phyloP scores from a whole-genome alignment of 139 green algal genomes.

The Yamagishiella unicocca region DNA sequence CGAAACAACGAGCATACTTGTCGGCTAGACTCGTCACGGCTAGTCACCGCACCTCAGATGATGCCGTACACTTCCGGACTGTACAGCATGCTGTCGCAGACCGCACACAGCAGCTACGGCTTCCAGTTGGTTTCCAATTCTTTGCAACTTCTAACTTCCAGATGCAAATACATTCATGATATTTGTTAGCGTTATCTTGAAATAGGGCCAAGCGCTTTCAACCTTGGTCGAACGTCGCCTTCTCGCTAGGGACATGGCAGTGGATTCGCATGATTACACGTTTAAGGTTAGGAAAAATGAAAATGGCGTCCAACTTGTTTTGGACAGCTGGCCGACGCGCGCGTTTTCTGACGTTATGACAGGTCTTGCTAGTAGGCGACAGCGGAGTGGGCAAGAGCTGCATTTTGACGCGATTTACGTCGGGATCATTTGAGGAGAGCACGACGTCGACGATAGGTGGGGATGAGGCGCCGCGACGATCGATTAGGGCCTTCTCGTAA shows the following conservation, averaged over 20 bases:
- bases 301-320: not conserved
- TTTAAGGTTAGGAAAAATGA: slow-evolving; percentile 74
- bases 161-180: no score
- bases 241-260: slow-evolving; percentile 32
- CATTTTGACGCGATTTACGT: slow-evolving; percentile 90
- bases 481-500: not conserved
- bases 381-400: slow-evolving; percentile 92
- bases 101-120: not conserved
- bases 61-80: no score
- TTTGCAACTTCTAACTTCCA: no score
- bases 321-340: not conserved
- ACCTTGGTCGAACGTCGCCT: not conserved
- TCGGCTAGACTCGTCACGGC: no score
- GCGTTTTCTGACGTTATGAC: not conserved
- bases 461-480: not conserved
- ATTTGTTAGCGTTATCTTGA: not conserved
- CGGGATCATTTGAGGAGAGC: slow-evolving; percentile 87
- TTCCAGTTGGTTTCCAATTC: not conserved
- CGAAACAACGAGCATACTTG: no score
- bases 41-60: no score
- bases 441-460: slow-evolving; percentile 86
- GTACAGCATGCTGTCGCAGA: not conserved
- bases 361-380: slow-evolving; percentile 94
- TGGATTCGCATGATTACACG: slow-evolving; percentile 72
- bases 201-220: not conserved